Base-by-base conservation (phyloP, 2,329 filamentous ascomycete species). In the Diaporthe ilicicola region DNA sequence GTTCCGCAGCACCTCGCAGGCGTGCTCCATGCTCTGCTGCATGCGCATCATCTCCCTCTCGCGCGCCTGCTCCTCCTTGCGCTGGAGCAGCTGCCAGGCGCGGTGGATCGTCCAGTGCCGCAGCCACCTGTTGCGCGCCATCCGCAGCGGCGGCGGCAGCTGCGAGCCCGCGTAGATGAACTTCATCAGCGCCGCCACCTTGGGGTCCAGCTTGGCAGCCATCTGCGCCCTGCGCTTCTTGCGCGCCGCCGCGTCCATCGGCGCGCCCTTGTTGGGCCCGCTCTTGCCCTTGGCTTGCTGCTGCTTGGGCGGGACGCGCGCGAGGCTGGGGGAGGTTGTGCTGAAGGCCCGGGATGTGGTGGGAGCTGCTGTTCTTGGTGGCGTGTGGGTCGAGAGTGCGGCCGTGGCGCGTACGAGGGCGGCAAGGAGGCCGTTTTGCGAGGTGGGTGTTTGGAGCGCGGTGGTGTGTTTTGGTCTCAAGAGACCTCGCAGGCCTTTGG, bases 41-140 rank as follows among this genome's bases (percentile, higher is more conserved):
- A 91, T 88, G 72, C 93, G 87, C 83, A 94, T 90, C 56, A 98
- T 87, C 80, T 95, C 93, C 68, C 87, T 84, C 79, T 93, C 87
- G 65, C 90, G 87, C 44, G 85, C 83, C 74, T 88, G 85, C 61
- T 91, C 90, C 77, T 91, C 87, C 79, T 93, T 89, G 76, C 91
- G 88, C 77, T 91, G 90, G 83, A 92, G 92, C 37, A 98, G 87
- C 77, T 93, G 88, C 94, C 95, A 98, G 27, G 95, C 95, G 76
- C 96, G 94, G 86, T 98, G 95, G 82, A 99, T 98, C 65, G 96
- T 98, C 96, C 96, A 99, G 87, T 99, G 96, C 56, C 96, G 93
- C 74, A 99, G 90, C 82, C 91, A 89, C 70, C 96, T 91, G 82
- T 92, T 93, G 76, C 95, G 94, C 50, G 90, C 94, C 88, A 98